Conservation (phyloP, 2,329 filamentous ascomycete genomes). For the Magnaporthiopsis rhizophila region DNA sequence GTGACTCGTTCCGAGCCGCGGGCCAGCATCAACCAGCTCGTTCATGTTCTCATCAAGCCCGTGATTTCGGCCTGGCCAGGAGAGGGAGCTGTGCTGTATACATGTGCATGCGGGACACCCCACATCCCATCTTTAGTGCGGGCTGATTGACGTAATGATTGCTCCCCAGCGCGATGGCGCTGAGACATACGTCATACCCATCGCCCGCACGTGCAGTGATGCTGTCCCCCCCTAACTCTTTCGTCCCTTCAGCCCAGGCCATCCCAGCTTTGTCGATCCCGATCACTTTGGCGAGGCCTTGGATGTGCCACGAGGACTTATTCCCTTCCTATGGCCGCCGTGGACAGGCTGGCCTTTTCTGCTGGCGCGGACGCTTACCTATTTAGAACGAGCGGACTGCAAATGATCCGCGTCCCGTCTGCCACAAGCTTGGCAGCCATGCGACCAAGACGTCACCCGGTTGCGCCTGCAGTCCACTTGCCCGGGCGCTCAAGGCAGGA, state of each 20-base stretch:
- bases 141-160: not conserved
- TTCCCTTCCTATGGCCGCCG: not conserved
- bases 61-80: too few relatives aligned
- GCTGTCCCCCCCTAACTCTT: not conserved
- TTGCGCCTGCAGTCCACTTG: not conserved
- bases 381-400: not conserved
- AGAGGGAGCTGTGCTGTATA: too few relatives aligned
- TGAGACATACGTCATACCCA: conserved; percentile 6
- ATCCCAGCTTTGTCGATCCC: not conserved
- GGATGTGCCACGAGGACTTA: too few relatives aligned
- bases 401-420: not conserved
- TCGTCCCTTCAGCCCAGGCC: too few relatives aligned
- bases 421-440: not conserved
- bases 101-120: not conserved
- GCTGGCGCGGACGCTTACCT: not conserved
- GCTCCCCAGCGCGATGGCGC: not conserved
- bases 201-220: not conserved
- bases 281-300: not conserved
- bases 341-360: not conserved
- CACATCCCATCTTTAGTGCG: not conserved
- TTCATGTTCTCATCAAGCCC: not conserved
- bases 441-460: not conserved
- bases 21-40: not conserved
- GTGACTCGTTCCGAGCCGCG: not conserved
- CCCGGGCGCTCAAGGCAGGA: too few relatives aligned